Base-by-base conservation (phyloP, 192 early-diverging fungal genomes). In the Coemansia sp. region DNA sequence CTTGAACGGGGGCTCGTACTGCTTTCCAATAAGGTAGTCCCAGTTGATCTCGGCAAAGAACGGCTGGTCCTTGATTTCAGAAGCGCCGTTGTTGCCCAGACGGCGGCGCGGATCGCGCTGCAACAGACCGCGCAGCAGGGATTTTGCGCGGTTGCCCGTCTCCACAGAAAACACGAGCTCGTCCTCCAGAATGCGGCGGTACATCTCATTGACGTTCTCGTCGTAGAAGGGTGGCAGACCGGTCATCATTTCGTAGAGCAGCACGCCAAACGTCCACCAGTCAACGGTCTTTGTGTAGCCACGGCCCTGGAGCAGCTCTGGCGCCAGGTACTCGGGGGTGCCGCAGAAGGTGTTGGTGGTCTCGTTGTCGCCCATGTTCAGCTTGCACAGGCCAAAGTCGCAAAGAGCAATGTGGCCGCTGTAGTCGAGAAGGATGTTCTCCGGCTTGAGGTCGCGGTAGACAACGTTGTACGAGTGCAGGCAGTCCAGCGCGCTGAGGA, bases 241-340 rank as follows among this genome's bases (percentile, higher is more conserved):
- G 11, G 91, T 90, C 78, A 94, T 83, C 92, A 93, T 93, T 71
- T 94, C 92, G 73, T 90, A 98, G 5, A 98, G 76, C 50, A 96
- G 80, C 25, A 94, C 89, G 34, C 96, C 96, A 57, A 97, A 83
- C 5, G 95, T 90, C 94, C 94, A 98, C 97, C 97, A 99, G 85
- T 99, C 97, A 1, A 97, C 94, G 7, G 91, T 89, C 68, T 93
- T 93, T 25, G 89, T 90, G 79, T 97, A 97, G 14, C 91, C 93
- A 49, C 92, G 88, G 54, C 88, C 90, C 40, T 89, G 83, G 10
- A 98, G 77, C 20, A 98, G 74, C 85, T 98, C 96, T 10, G 91
- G 93, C 0, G 96, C 93, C 52, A 99, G 89, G 74, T 97, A 99
- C 72, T 99, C 97, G n/a, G 96, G 96, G 10, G 97, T 99, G 10